A percentile compares a stretch with the other conserved stretches of the same genome.
phyloP scores from a whole-genome alignment of 164 flowering plant species.

The Vitis riparia region DNA sequence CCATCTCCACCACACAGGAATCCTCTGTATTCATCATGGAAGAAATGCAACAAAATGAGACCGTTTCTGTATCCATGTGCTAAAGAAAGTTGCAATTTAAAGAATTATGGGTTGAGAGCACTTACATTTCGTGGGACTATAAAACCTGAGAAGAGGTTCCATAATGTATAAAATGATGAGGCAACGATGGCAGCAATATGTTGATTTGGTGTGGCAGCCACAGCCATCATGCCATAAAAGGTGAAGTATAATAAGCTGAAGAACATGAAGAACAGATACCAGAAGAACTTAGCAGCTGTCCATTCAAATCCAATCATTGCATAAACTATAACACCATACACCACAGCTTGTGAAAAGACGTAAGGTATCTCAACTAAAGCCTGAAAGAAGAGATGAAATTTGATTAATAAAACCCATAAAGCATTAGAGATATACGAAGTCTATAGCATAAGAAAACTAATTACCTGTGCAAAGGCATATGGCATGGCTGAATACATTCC shows the following conservation, averaged over 20 bases:
- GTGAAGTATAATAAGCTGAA: constrained; percentile 52
- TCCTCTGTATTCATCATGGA: neutral
- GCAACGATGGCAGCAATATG: constrained; percentile 34
- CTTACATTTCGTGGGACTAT: constrained; percentile 31
- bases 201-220: constrained; percentile 53
- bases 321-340: constrained; percentile 44
- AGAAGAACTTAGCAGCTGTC: constrained; percentile 49
- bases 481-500: constrained; percentile 42
- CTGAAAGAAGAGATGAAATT: constrained; percentile 15
- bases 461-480: constrained; percentile 39
- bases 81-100: too few relatives aligned
- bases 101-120: neutral
- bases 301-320: constrained; percentile 62
- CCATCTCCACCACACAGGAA: neutral
- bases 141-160: constrained; percentile 51
- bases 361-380: constrained; percentile 42
- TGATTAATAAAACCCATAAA: neutral
- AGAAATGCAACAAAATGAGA: too few relatives aligned
- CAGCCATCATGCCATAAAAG: constrained; percentile 59
- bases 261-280: constrained; percentile 55
- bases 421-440: neutral
- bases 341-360: constrained; percentile 30
- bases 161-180: constrained; percentile 25
- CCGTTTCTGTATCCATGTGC: too few relatives aligned
- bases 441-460: neutral